Conservation (phyloP, 2,329 filamentous ascomycete species). For the Talaromyces sp. region DNA sequence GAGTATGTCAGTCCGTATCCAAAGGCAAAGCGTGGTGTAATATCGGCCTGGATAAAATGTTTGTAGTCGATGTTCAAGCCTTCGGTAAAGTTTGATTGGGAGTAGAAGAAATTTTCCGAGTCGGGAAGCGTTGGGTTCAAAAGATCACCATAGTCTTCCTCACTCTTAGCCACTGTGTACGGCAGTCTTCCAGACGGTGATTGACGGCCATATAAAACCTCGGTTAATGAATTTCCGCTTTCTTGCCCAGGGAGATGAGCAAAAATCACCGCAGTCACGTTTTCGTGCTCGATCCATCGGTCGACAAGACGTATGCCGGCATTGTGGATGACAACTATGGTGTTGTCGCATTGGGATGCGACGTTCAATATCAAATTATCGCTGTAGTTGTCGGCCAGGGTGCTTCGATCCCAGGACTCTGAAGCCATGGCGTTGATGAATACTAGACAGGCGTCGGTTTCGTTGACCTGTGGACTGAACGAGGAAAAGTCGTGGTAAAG, state of each 20-base stretch:
- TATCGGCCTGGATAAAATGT: constrained; percentile 42
- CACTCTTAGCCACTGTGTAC: constrained; percentile 56
- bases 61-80: constrained; percentile 52
- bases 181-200: constrained; percentile 57
- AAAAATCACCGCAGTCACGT: constrained; percentile 60
- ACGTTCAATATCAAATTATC: constrained; percentile 55
- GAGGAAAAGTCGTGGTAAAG: constrained; percentile 55
- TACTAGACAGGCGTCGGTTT: constrained; percentile 1
- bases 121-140: constrained; percentile 31
- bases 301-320: constrained; percentile 58
- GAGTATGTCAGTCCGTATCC: constrained; percentile 45
- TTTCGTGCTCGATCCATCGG: constrained; percentile 57
- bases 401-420: constrained; percentile 33
- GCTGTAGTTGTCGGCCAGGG: constrained; percentile 37
- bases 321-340: constrained; percentile 62
- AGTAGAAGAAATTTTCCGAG: constrained; percentile 11
- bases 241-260: constrained; percentile 63
- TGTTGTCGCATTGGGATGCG: constrained; percentile 56
- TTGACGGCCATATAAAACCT: constrained; percentile 54
- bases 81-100: constrained; percentile 42
- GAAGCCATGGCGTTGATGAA: constrained; percentile 48
- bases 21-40: constrained; percentile 34
- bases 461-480: background rate
- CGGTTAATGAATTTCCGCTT: constrained; percentile 51
- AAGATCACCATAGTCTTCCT: constrained; percentile 51